These are phyloP conservation scores for Trapa incisa DNA, from an alignment of 345 rosid species.

Conservation along the genomic window DNA sequence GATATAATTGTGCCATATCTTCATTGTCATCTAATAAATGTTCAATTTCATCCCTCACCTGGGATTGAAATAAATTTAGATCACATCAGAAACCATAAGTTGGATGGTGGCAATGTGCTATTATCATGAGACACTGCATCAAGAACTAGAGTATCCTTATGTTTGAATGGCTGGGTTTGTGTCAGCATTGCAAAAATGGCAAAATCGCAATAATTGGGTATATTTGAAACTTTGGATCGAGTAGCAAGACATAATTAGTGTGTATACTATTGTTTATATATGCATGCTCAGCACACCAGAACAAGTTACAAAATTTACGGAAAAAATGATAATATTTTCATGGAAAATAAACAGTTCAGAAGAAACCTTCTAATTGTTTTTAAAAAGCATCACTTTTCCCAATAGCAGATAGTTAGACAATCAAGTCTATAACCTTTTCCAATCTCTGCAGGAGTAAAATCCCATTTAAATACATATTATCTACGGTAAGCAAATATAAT, in stretches of 20 bases:
- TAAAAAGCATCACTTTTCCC: neutral
- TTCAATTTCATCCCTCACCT: conserved; percentile 91
- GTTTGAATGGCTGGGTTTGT: neutral
- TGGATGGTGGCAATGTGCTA: neutral
- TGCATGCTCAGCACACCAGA: no score
- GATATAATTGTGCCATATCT: conserved; percentile 75
- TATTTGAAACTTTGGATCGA: neutral
- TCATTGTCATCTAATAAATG: conserved; percentile 77
- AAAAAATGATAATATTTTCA: neutral
- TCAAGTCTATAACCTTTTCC: neutral
- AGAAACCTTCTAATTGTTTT: neutral
- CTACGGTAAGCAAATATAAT: neutral
- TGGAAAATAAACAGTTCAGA: neutral
- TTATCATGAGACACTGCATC: neutral
- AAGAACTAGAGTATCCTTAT: neutral
- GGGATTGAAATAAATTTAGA: conserved; percentile 5
- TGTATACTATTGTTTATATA: neutral
- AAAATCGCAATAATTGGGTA: neutral
- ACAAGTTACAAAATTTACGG: no score
- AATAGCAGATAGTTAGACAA: neutral
- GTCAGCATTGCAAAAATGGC: neutral
- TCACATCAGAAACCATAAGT: neutral
- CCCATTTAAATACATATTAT: neutral
- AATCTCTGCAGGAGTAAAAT: neutral
- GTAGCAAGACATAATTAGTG: neutral